Percentiles rank a stretch among this genome's conserved stretches.
These are phyloP conservation scores for Blastobotrys persicus DNA, from an alignment of 1,139 yeast genomes.

Conservation along the genomic window DNA sequence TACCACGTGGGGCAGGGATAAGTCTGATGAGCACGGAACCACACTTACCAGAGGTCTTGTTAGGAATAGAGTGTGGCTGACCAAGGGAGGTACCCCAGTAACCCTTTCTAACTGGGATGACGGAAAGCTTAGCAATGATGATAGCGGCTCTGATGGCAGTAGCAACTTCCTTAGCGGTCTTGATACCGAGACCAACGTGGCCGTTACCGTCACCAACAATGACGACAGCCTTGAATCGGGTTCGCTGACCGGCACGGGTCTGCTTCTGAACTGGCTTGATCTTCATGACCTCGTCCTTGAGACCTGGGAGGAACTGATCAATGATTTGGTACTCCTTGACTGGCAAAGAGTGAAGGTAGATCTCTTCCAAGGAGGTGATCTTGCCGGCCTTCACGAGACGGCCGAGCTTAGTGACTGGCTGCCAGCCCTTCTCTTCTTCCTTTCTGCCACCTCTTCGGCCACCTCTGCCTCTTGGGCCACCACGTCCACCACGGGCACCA, in stretches of 20 bases:
- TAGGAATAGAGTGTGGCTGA: constrained; percentile 98
- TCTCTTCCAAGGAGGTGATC: constrained; percentile 94
- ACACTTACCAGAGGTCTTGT: constrained; percentile 99
- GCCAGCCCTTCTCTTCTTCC: constrained; percentile 98
- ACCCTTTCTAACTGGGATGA: constrained; percentile 99
- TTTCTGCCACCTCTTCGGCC: constrained; percentile 64
- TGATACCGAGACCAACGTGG: constrained; percentile 99
- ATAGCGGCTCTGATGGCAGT: constrained; percentile 99
- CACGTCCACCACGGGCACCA: constrained; percentile 54
- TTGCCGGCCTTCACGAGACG: constrained; percentile 99
- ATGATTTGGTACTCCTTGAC: constrained; percentile 99
- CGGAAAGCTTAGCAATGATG: constrained; percentile 97
- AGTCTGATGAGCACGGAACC: constrained; percentile 98
- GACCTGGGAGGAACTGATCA: constrained; percentile 92
- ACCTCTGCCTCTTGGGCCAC: constrained; percentile 56
- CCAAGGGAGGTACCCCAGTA: constrained; percentile 99
- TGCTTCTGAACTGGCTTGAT: constrained; percentile 99
- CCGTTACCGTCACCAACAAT: constrained; percentile 99
- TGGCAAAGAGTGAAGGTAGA: constrained; percentile 99
- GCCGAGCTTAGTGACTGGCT: constrained; percentile 99
- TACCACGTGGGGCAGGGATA: constrained; percentile 99
- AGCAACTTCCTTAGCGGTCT: constrained; percentile 99
- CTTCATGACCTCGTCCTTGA: constrained; percentile 99
- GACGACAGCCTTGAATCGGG: constrained; percentile 99
- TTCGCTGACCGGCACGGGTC: constrained; percentile 99